phyloP scores from a whole-genome alignment of 495 filamentous ascomycete genomes.

The Astrocystis sublimbata region DNA sequence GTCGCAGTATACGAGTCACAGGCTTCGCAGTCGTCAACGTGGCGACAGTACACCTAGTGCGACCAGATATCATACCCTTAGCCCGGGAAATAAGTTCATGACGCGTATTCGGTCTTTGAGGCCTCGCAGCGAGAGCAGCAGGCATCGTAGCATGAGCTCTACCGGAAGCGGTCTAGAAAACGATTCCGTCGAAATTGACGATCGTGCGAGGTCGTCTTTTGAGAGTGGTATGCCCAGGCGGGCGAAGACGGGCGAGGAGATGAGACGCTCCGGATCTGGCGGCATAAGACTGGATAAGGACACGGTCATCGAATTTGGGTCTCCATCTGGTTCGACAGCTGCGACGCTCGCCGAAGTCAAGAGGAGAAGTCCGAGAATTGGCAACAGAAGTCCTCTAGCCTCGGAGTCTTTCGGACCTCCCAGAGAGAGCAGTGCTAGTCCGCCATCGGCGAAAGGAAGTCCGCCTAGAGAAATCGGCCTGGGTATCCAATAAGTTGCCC shows the following conservation, averaged over 20 bases:
- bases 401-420: background rate
- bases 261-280: slow-evolving; percentile 27
- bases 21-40: background rate
- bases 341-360: slow-evolving; percentile 9
- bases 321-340: slow-evolving; percentile 13
- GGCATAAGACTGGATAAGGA: slow-evolving; percentile 33
- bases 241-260: slow-evolving; percentile 23
- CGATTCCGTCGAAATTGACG: background rate
- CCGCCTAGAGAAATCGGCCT: slow-evolving; percentile 7
- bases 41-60: background rate
- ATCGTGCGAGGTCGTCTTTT: background rate
- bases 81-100: slow-evolving; percentile 8
- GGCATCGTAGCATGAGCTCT: slow-evolving; percentile 12
- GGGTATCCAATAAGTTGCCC: slow-evolving; percentile 12
- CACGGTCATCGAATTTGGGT: slow-evolving; percentile 36
- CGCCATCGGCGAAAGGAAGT: background rate
- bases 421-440: background rate
- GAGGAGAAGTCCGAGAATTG: slow-evolving; percentile 10
- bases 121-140: slow-evolving; percentile 14
- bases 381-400: slow-evolving; percentile 9
- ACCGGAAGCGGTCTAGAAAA: slow-evolving; percentile 8
- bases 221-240: background rate
- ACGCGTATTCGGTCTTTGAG: slow-evolving; percentile 22
- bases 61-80: background rate
- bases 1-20: background rate